Percentiles rank a stretch among this genome's conserved stretches.
These are phyloP conservation scores for Petasospora fabianii DNA, from an alignment of 1,139 yeast species.

Conservation along the genomic window DNA sequence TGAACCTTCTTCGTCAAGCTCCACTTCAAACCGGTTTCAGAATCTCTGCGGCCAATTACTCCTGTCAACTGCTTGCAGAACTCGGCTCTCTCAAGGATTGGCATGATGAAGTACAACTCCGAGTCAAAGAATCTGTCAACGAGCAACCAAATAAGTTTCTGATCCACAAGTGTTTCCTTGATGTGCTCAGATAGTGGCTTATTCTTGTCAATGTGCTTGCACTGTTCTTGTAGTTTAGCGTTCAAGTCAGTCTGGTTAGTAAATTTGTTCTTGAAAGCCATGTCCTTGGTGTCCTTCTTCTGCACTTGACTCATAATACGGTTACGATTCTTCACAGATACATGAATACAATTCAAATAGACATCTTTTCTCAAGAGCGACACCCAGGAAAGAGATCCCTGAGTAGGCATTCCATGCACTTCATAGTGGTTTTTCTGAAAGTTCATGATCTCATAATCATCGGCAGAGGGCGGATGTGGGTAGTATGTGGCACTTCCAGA, in stretches of 20 bases:
- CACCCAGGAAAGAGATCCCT: slow-evolving; percentile 44
- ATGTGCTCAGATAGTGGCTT: slow-evolving; percentile 6
- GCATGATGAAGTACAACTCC: slow-evolving; percentile 18
- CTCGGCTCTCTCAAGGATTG: slow-evolving; percentile 20
- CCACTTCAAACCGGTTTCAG: slow-evolving; percentile 3
- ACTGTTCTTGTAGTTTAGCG: slow-evolving; percentile 7
- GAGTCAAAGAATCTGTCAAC: slow-evolving; percentile 24
- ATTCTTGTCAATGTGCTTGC: background rate
- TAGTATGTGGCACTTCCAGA: background rate
- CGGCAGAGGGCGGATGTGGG: background rate
- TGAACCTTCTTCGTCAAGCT: slow-evolving; percentile 19
- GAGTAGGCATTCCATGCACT: slow-evolving; percentile 28
- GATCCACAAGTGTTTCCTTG: slow-evolving; percentile 10
- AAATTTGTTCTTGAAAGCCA: slow-evolving; percentile 5
- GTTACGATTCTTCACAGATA: slow-evolving; percentile 10
- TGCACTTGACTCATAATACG: slow-evolving; percentile 1
- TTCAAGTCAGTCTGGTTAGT: slow-evolving; percentile 12
- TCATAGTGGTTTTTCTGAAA: slow-evolving; percentile 12
- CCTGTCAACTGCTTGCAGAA: slow-evolving; percentile 12
- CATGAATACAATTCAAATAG: slow-evolving; percentile 25
- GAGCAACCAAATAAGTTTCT: slow-evolving; percentile 23
- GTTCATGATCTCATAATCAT: slow-evolving; percentile 2
- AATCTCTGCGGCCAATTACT: slow-evolving; percentile 18
- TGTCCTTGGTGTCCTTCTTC: background rate
- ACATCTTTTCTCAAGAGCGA: slow-evolving; percentile 37